Conservation (phyloP, 768 basidiomycete species). For the Lyophyllum decastes region DNA sequence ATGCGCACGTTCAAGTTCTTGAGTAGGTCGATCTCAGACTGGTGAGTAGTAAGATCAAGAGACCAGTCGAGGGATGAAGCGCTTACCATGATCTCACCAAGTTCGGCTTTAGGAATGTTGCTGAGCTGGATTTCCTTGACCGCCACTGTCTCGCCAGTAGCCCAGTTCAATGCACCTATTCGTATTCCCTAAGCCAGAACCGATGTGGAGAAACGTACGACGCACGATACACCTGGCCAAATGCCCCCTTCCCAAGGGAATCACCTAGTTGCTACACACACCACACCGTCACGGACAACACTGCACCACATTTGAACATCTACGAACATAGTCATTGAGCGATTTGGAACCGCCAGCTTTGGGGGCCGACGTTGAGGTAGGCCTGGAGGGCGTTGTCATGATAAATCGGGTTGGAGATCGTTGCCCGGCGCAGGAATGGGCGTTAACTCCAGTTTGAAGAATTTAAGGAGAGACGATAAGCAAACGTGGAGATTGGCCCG, state of each 20-base stretch:
- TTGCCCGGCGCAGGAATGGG: slow-evolving; percentile 10
- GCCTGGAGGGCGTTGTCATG: slow-evolving; percentile 43
- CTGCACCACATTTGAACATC: slow-evolving; percentile 1
- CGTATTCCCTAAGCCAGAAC: slow-evolving; percentile 10
- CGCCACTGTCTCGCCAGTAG: slow-evolving; percentile 97
- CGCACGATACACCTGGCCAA: slow-evolving; percentile 96
- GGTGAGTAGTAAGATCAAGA: slow-evolving; percentile 18
- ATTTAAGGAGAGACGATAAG: slow-evolving; percentile 21
- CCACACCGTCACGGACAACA: slow-evolving; percentile 5
- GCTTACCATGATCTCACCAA: slow-evolving; percentile 95
- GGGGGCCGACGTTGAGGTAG: slow-evolving; percentile 34
- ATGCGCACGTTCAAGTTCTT: slow-evolving; percentile 89
- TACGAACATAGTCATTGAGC: slow-evolving; percentile 66
- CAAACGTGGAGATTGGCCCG: slow-evolving; percentile 9
- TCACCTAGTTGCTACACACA: slow-evolving; percentile 86
- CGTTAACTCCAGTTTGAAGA: slow-evolving; percentile 17
- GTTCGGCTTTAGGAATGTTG: slow-evolving; percentile 90
- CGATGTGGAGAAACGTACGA: slow-evolving; percentile 19
- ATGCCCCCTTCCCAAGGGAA: slow-evolving; percentile 93
- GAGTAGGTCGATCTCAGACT: slow-evolving; percentile 97
- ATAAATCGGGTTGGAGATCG: slow-evolving; percentile 16
- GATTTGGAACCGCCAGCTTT: slow-evolving; percentile 49
- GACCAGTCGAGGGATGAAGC: slow-evolving; percentile 8
- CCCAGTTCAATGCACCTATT: slow-evolving; percentile 87
- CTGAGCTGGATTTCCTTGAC: slow-evolving; percentile 96